phyloP scores from a whole-genome alignment of 495 filamentous ascomycete genomes.

The Cetradonia linearis region DNA sequence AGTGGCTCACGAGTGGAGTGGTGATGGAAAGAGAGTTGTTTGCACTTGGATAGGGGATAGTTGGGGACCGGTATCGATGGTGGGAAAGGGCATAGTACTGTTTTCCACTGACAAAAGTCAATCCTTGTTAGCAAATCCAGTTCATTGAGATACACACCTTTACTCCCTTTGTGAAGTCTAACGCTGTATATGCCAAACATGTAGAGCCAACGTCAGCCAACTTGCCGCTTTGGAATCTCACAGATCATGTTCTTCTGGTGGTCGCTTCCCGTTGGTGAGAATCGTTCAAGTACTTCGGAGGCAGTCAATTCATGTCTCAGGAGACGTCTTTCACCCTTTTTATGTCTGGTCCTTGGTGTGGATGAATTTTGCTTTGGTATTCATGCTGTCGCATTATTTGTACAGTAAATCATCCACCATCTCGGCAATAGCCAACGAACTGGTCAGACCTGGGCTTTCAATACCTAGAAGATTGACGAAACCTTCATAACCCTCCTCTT shows the following conservation, averaged over 20 bases:
- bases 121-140: no score
- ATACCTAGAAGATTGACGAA: constrained; percentile 91
- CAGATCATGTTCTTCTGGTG: not conserved
- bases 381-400: constrained; percentile 22
- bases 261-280: not conserved
- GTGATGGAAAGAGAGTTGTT: no score
- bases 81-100: no score
- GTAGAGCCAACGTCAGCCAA: no score
- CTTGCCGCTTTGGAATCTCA: no score
- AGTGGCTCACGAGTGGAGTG: no score
- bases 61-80: no score
- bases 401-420: constrained; percentile 70
- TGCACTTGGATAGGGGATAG: no score
- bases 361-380: not conserved
- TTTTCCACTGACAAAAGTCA: no score
- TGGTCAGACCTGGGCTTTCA: constrained; percentile 91
- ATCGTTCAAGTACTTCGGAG: not conserved
- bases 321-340: not conserved
- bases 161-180: no score
- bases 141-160: no score
- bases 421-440: constrained; percentile 78
- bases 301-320: not conserved
- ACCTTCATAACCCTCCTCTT: constrained; percentile 72
- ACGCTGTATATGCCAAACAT: no score
- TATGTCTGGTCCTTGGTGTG: not conserved